These are phyloP conservation scores for Bruguiera sexangula DNA, from an alignment of 345 rosid species.

Conservation along the genomic window DNA sequence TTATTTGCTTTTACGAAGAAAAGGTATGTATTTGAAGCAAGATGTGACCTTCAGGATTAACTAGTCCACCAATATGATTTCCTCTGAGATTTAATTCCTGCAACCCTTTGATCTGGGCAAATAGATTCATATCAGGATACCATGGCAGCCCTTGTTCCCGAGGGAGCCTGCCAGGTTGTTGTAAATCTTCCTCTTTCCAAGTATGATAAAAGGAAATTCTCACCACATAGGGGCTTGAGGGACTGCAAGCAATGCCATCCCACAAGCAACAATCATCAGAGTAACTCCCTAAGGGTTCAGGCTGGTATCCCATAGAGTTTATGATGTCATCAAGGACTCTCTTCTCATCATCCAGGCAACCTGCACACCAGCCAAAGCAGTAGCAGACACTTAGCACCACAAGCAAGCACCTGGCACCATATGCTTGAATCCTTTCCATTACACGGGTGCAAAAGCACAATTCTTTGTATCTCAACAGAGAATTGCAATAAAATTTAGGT, in stretches of 20 bases:
- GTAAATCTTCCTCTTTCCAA: slow-evolving; percentile 1
- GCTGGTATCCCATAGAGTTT: slow-evolving; percentile 12
- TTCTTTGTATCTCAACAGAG: background rate
- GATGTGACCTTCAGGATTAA: slow-evolving; percentile 12
- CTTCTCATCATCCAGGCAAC: slow-evolving; percentile 17
- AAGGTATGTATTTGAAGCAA: background rate
- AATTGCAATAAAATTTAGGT: too few species aligned
- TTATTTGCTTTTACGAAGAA: too few species aligned
- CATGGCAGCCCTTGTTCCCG: background rate
- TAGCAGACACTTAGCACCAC: background rate
- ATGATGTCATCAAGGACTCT: slow-evolving; percentile 9
- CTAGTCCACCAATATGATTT: slow-evolving; percentile 16
- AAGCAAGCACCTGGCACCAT: background rate
- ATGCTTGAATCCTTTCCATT: background rate
- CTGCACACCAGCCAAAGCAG: slow-evolving; percentile 6
- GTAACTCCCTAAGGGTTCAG: background rate
- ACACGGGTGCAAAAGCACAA: background rate
- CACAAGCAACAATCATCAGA: slow-evolving; percentile 18
- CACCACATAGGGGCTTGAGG: slow-evolving; percentile 16
- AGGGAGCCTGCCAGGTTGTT: background rate
- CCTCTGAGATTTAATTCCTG: slow-evolving; percentile 7
- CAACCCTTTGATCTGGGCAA: slow-evolving; percentile 18
- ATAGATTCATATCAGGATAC: slow-evolving; percentile 18
- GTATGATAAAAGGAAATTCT: slow-evolving; percentile 7
- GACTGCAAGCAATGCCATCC: slow-evolving; percentile 15